Conservation (phyloP, 1,284 basidiomycete species). For the Cryptococcus jaspeensis region DNA sequence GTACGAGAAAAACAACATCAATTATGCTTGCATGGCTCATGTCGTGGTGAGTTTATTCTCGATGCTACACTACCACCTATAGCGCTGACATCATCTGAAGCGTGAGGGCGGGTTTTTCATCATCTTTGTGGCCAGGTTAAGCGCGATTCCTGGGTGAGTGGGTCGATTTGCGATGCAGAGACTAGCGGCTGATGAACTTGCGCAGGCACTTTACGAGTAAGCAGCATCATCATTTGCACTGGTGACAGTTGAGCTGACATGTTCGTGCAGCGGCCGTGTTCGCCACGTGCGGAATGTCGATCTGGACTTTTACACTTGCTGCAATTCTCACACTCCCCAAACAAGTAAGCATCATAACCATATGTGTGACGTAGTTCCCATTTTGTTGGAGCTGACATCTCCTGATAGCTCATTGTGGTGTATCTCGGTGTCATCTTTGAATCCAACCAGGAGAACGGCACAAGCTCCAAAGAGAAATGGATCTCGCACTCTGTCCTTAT, state of each 20-base stretch:
- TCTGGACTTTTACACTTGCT: conserved; percentile 62
- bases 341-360: conserved; percentile 50
- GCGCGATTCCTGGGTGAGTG: conserved; percentile 69
- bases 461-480: conserved; percentile 56
- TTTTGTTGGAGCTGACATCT: conserved; percentile 5
- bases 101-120: conserved; percentile 76
- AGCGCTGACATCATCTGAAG: no score
- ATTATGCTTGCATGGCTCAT: conserved; percentile 72
- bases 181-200: background rate
- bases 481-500: conserved; percentile 65
- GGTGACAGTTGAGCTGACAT: background rate
- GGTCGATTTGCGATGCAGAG: background rate
- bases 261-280: conserved; percentile 61
- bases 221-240: background rate
- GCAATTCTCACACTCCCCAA: conserved; percentile 75
- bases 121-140: conserved; percentile 68
- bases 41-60: conserved; percentile 54
- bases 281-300: conserved; percentile 72
- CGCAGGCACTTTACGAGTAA: conserved; percentile 35
- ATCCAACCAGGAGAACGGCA: conserved; percentile 27
- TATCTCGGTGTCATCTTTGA: conserved; percentile 67
- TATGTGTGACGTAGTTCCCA: no score
- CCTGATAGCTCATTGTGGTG: conserved; percentile 64
- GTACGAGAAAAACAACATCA: conserved; percentile 66
- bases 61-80: no score